Base-by-base conservation (phyloP, 331 rosid species). In the Acacia concinna region DNA sequence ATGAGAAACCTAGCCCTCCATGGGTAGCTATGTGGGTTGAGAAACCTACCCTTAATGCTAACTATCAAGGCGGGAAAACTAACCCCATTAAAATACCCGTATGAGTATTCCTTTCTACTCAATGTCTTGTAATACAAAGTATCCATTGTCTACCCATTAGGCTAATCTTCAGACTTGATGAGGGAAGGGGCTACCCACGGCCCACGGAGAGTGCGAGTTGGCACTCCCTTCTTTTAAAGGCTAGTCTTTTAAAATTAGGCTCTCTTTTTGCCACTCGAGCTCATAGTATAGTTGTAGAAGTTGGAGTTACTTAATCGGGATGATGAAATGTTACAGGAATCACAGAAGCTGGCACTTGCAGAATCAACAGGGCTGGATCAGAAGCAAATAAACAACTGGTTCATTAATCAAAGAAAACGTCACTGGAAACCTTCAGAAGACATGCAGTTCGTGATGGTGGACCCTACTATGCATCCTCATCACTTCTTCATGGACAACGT, bases 391-490 rank as follows among this genome's bases (percentile, higher is more conserved):
- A 96, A 93, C 87, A 96, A 96, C 78, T 96, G 99, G 99, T 96
- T 96, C 71, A 96, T 96, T 21, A 96, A 96, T 75, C 99, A 96
- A 75, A 93, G 99, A 83, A 96, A 96, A 71, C 72, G 99, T 31
- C 99, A 96, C 84, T 96, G 99, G 99, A 96, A 93, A 76, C 99
- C 99, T 34, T 90, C 97, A 0, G 99, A 93, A 83, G 99, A 96
- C 37, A 93, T 96, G 99, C 98, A 93, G 80, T 90, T 93, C 69
- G 92, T 96, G 84, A 95, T 93, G 73, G 82, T 96, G 93, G 99
- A 93, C 82, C 97, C 97, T 31, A 52, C 97, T 31, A 52, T 78
- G 5, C 91, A 91, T 73, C 94, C 95, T 32, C 99, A 89, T 32
- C 99, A 90, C 74, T 93, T 89, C 78, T 91, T 84, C 92, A 90